Conservation (phyloP, 768 basidiomycete genomes). For the Gloeophyllum trabeum region DNA sequence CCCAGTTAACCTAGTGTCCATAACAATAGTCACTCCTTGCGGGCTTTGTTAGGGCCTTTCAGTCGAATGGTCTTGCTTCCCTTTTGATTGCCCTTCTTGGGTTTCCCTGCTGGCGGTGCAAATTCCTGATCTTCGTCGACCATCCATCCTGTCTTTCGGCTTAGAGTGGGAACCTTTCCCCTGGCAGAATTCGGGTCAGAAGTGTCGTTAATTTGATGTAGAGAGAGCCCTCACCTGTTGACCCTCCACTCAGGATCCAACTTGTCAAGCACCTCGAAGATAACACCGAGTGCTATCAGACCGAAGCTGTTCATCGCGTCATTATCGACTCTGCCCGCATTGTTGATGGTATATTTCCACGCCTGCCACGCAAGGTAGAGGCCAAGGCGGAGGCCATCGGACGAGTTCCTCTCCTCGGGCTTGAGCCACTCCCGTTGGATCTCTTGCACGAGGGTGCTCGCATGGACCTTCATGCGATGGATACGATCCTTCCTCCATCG, state of each 20-base stretch:
- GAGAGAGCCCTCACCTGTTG: too few species aligned
- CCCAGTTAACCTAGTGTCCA: too few species aligned
- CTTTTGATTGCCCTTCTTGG: too few species aligned
- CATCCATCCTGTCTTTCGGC: too few species aligned
- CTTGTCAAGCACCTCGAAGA: constrained; percentile 45
- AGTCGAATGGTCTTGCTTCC: too few species aligned
- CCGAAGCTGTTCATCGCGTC: constrained; percentile 55
- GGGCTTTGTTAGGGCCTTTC: too few species aligned
- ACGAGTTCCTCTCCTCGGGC: constrained; percentile 9
- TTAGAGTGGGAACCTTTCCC: too few species aligned
- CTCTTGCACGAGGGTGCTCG: constrained; percentile 37
- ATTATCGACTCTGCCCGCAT: constrained; percentile 21
- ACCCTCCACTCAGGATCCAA: neutral
- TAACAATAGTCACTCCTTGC: too few species aligned
- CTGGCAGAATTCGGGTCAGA: too few species aligned
- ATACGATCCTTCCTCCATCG: constrained; percentile 48
- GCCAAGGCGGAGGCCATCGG: constrained; percentile 21
- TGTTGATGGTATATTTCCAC: constrained; percentile 44
- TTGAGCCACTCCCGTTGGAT: constrained; percentile 24
- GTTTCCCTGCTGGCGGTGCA: too few species aligned
- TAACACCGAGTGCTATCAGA: constrained; percentile 45
- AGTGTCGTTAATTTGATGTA: too few species aligned
- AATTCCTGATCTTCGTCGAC: too few species aligned
- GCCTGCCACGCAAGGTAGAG: constrained; percentile 52
- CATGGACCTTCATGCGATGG: constrained; percentile 52